Evolutionary conservation across 352 stramenopile genomes (phyloP).

Genomic region (Globisporangium irregulare): DNA sequence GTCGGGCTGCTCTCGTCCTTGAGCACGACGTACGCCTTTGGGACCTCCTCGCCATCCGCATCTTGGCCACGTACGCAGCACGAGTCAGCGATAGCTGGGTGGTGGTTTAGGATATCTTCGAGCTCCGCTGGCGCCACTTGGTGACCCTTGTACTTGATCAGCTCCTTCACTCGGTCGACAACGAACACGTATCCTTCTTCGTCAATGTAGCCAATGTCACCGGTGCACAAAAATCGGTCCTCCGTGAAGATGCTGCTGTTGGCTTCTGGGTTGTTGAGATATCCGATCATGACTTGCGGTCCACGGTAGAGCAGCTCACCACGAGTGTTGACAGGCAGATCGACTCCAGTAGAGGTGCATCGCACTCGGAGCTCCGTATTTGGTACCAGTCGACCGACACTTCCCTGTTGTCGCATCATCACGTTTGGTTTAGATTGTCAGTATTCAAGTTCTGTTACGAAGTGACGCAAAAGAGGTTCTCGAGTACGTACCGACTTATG

Average conservation of each 20-base stretch:
- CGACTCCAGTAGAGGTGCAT: slow-evolving; percentile 37
- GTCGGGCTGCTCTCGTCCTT: slow-evolving; percentile 24
- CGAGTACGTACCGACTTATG: background rate
- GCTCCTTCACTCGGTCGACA: slow-evolving; percentile 91
- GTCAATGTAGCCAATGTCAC: slow-evolving; percentile 90
- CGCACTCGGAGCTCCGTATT: slow-evolving; percentile 57
- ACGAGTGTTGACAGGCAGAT: slow-evolving; percentile 30
- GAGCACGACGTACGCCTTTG: slow-evolving; percentile 89
- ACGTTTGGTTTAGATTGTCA: background rate
- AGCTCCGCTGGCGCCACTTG: slow-evolving; percentile 90
- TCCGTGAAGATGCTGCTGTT: slow-evolving; percentile 75
- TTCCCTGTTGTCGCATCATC: slow-evolving; percentile 7
- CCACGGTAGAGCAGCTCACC: slow-evolving; percentile 87
- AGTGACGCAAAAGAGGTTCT: background rate
- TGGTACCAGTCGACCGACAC: slow-evolving; percentile 40
- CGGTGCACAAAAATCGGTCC: slow-evolving; percentile 85
- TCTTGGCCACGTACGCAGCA: slow-evolving; percentile 65
- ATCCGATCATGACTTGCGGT: slow-evolving; percentile 91
- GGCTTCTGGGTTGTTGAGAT: slow-evolving; percentile 85
- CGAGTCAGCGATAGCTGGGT: slow-evolving; percentile 71
- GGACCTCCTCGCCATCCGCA: slow-evolving; percentile 80
- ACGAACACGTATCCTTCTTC: slow-evolving; percentile 91
- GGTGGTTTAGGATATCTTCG: slow-evolving; percentile 83
- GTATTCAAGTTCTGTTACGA: background rate
- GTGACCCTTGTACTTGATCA: slow-evolving; percentile 95